Conservation (phyloP, 306 rosid species). For the Acacia confusa region DNA sequence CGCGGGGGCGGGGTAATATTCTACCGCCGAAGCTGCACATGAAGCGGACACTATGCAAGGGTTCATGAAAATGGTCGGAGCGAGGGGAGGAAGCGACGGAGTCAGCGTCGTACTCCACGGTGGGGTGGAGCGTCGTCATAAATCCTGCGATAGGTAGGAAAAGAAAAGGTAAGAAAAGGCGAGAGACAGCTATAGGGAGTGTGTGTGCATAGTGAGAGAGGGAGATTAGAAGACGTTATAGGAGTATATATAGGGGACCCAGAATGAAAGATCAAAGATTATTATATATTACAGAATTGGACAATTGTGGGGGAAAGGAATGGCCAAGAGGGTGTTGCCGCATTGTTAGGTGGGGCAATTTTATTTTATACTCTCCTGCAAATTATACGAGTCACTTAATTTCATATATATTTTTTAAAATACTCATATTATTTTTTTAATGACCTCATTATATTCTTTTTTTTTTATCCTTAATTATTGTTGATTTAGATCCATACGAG, state of each 20-base stretch:
- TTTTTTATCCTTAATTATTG: too few species aligned
- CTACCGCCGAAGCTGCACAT: constrained; percentile 99
- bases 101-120: constrained; percentile 62
- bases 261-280: neutral
- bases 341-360: neutral
- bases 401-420: too few species aligned
- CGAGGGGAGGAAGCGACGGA: constrained; percentile 81
- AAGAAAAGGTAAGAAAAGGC: too few species aligned
- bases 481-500: too few species aligned
- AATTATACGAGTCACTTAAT: too few species aligned
- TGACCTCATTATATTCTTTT: too few species aligned
- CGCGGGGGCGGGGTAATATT: constrained; percentile 86
- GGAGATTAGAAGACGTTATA: neutral
- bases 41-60: constrained; percentile 62
- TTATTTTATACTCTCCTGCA: too few species aligned
- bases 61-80: constrained; percentile 54
- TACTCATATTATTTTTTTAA: too few species aligned
- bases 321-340: neutral
- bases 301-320: neutral
- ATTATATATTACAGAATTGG: too few species aligned
- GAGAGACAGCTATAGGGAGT: neutral
- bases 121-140: constrained; percentile 52
- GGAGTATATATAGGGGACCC: constrained; percentile 1
- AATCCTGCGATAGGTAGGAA: neutral
- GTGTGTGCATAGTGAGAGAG: neutral